Base-by-base conservation (phyloP, 2,329 filamentous ascomycete genomes). In the Aspergillus ochraceoroseus region DNA sequence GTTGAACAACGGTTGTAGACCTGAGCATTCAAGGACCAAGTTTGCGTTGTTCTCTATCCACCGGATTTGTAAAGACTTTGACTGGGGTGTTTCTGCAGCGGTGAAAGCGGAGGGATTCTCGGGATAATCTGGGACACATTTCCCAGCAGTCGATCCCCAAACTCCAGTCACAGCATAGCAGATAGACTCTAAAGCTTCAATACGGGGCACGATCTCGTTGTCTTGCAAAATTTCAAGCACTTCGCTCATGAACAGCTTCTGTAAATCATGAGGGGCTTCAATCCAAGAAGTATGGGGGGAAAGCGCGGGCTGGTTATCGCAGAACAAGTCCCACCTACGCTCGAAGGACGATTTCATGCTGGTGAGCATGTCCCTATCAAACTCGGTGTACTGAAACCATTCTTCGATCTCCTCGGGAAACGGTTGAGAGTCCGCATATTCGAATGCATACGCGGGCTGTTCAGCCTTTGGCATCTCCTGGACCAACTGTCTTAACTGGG, bases 311-410 rank as follows among this genome's bases (percentile, higher is more conserved):
- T 55, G 46, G 4, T 55, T 58, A 43, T 61, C 63, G 53, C 57
- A 67, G 44, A 77, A 74, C 14, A 74, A 70, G 53, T 75, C 67
- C 86, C 86, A 95, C 57, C 82, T 77, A 59, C 79, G 77, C 49
- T 88, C 79, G 58, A 94, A 96, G 2, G 82, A 80, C 25, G 79
- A 74, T 57, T 86, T 85, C 13, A 85, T 82, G 38, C 82, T 78
- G 38, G 85, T 76, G 33, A 95, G 72, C 56, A 89, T 82, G 32
- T 83, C 76, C 67, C 86, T 85, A 61, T 96, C 89, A 65, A 85
- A 85, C 47, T 87, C 82, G 54, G 85, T 84, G 66, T 96, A 95
- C 38, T 83, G 81, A 65, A 98, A 98, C 92, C 92, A 98, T 68
- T 98, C 92, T 61, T 96, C 87, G 32, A 98, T 74, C 70, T 98